Base-by-base conservation (phyloP, 768 basidiomycete genomes). In the Lactifluus volemus region DNA sequence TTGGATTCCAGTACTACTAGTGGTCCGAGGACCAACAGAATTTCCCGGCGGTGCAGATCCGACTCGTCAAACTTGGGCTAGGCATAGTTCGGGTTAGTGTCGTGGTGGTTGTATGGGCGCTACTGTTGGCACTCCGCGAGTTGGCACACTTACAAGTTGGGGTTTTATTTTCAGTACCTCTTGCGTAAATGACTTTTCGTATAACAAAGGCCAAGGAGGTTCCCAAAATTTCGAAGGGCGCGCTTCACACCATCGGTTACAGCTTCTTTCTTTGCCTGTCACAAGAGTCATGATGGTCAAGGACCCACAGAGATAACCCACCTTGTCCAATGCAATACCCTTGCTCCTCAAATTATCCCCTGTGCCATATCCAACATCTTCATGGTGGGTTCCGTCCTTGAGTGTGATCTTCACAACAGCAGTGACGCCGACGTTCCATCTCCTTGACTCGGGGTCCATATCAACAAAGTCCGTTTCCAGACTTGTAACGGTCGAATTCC, bases 201-300 rank as follows among this genome's bases (percentile, higher is more conserved):
- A 98, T n/a, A 98, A 73, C 97, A 99, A 68, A 97, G 96, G 1
- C 97, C 97, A 15, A 98, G 78, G 2, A 98, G 76, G 70, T 95
- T 97, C 44, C 97, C 97, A 70, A 98, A 99, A 65, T 85, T 92
- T 29, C 92, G 80, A 9, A 99, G 78, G 1, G 93, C 84, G 36
- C 96, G 85, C 73, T 99, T 99, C 56, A 96, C 75, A 0, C 81
- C 96, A 67, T 99, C 97, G 0, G 97, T 99, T 0, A 98, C 87
- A 1, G 97, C 95, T 71, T 98, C 97, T 67, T 99, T 99, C 79
- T 98, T 98, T 70, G 91, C 93, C 97, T 99, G 67, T 15, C 61
- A 51, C 5, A 51, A 52, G 45, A 41, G 9, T 60, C 58, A 49
- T 15, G 32, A 44, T 51, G 3, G 38, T n/a, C 38, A 5, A 49